phyloP scores from a whole-genome alignment of 2,329 filamentous ascomycete species.

The Penicillium sp. region DNA sequence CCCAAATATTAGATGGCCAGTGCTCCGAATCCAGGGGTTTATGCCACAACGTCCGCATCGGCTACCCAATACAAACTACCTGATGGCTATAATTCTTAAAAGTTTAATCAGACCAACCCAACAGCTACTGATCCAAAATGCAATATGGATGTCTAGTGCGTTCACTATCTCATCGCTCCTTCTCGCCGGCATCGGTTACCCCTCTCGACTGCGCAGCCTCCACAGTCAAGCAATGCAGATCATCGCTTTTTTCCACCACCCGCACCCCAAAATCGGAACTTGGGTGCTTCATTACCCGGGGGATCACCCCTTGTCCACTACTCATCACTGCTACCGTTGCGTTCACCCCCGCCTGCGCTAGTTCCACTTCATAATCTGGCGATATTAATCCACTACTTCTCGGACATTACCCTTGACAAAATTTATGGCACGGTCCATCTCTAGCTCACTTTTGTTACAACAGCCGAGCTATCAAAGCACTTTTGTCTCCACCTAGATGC shows the following conservation, averaged over 20 bases:
- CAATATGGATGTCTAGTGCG: not conserved
- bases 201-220: conserved; percentile 14
- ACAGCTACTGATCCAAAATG: too few species aligned
- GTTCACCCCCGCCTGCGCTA: conserved; percentile 12
- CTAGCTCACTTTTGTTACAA: not conserved
- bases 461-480: not conserved
- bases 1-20: not conserved
- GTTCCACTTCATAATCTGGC: not conserved
- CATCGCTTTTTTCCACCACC: conserved; percentile 14
- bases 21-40: not conserved
- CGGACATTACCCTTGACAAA: not conserved
- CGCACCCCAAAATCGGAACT: conserved; percentile 8
- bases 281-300: conserved; percentile 7
- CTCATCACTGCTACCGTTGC: conserved; percentile 26
- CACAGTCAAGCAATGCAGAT: conserved; percentile 19
- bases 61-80: not conserved
- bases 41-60: not conserved
- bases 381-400: not conserved
- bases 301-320: conserved; percentile 9
- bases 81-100: not conserved
- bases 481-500: conserved; percentile 5
- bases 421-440: conserved; percentile 5
- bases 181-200: conserved; percentile 1
- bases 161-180: not conserved
- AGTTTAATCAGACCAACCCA: too few species aligned